phyloP scores from a whole-genome alignment of 108 stramenopile species.

The Skeletonema grethae region DNA sequence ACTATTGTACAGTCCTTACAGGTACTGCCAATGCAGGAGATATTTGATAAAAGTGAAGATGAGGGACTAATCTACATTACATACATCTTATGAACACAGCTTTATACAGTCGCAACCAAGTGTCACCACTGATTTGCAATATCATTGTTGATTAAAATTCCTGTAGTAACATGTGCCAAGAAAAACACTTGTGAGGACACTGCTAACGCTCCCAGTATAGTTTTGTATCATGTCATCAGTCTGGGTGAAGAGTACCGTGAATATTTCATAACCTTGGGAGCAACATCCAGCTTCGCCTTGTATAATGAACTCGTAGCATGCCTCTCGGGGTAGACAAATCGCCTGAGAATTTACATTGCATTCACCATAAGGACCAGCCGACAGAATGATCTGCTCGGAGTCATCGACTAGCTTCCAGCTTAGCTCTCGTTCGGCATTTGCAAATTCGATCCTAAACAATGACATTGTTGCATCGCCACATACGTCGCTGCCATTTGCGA shows the following conservation, averaged over 20 bases:
- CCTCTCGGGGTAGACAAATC: conserved; percentile 25
- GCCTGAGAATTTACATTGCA: conserved; percentile 38
- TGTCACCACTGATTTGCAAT: not conserved
- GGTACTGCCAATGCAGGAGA: no score
- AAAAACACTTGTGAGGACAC: conserved; percentile 17
- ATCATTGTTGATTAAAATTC: conserved; percentile 1
- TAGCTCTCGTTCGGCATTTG: conserved; percentile 8
- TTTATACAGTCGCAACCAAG: no score
- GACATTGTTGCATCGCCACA: conserved; percentile 10
- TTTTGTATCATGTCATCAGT: conserved; percentile 25
- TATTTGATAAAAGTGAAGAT: no score
- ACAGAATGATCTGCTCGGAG: conserved; percentile 11
- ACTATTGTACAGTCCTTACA: no score
- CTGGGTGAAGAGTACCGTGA: conserved; percentile 34
- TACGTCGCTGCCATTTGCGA: conserved; percentile 17
- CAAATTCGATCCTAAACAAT: conserved; percentile 36
- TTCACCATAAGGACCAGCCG: conserved; percentile 36
- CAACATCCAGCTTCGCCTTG: conserved; percentile 7
- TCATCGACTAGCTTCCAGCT: conserved; percentile 33
- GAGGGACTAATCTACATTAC: no score
- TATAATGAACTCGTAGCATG: conserved; percentile 33
- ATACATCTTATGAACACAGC: no score
- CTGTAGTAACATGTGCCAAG: conserved; percentile 35
- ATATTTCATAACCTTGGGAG: conserved; percentile 6
- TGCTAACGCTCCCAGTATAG: conserved; percentile 22